A percentile compares a stretch with the other conserved stretches of the same genome.
These are phyloP conservation scores for Daldinia caldariorum DNA, from an alignment of 495 filamentous ascomycete species.

Conservation along the genomic window DNA sequence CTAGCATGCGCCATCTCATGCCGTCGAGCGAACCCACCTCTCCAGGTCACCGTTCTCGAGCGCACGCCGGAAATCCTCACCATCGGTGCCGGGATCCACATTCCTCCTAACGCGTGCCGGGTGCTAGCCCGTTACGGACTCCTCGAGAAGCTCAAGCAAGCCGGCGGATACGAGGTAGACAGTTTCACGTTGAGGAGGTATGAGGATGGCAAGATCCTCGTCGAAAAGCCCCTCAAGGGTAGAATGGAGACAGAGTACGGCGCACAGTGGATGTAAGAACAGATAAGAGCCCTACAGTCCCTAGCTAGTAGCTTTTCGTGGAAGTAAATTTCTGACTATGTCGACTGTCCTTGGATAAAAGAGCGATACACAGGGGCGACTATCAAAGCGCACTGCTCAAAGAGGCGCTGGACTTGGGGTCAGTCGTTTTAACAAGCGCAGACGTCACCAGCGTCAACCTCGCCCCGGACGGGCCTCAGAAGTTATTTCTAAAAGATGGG, in stretches of 20 bases:
- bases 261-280: constrained; percentile 1
- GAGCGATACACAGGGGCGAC: neutral
- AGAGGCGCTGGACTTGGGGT: neutral
- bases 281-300: neutral
- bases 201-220: neutral
- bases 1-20: neutral
- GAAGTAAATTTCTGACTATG: neutral
- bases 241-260: neutral
- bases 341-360: neutral
- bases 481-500: neutral
- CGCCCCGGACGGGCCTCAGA: neutral
- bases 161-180: neutral
- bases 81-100: neutral
- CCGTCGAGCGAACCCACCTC: neutral
- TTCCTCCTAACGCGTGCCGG: neutral
- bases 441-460: neutral
- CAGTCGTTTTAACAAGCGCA: neutral
- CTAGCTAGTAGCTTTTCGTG: neutral
- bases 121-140: neutral
- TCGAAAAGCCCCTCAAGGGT: neutral
- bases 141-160: neutral
- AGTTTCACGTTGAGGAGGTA: neutral
- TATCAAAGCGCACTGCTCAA: neutral
- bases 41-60: constrained; percentile 3
- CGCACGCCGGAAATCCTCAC: constrained; percentile 5